Evolutionary conservation across 1,284 basidiomycete species (phyloP).

Genomic region (Coniferiporia weirii): DNA sequence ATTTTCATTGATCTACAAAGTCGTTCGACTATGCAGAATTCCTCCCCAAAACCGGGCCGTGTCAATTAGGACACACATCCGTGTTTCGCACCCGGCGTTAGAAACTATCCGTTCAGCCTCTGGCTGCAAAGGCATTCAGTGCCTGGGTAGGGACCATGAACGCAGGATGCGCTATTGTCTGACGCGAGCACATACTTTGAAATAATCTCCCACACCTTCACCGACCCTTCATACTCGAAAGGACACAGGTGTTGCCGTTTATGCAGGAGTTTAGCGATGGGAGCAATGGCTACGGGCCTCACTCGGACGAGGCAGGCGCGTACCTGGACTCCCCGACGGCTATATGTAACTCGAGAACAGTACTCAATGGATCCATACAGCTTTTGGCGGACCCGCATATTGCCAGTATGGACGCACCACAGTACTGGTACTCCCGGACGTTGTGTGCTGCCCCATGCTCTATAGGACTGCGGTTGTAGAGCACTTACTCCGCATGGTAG

Average conservation of each 20-base stretch:
- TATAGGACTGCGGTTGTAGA: slow-evolving; percentile 43
- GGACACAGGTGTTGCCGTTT: slow-evolving; percentile 43
- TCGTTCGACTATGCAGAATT: slow-evolving; percentile 41
- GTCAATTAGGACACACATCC: slow-evolving; percentile 45
- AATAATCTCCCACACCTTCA: slow-evolving; percentile 13
- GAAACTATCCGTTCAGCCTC: slow-evolving; percentile 32
- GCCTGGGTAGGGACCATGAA: slow-evolving; percentile 20
- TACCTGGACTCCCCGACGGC: slow-evolving; percentile 28
- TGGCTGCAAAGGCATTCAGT: slow-evolving; percentile 28
- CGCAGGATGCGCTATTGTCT: slow-evolving; percentile 13
- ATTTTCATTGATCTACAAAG: slow-evolving; percentile 45
- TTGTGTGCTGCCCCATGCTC: slow-evolving; percentile 57
- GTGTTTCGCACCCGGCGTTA: slow-evolving; percentile 36
- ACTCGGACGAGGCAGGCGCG: slow-evolving; percentile 41
- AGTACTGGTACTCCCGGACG: slow-evolving; percentile 54
- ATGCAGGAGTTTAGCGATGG: slow-evolving; percentile 42
- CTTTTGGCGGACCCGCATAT: slow-evolving; percentile 31
- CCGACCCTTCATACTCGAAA: slow-evolving; percentile 31
- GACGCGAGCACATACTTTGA: slow-evolving; percentile 28
- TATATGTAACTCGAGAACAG: slow-evolving; percentile 31
- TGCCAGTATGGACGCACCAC: slow-evolving; percentile 39
- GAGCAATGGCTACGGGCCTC: slow-evolving; percentile 46
- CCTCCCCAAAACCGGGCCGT: slow-evolving; percentile 47
- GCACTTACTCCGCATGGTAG: slow-evolving; percentile 61
- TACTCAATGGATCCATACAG: slow-evolving; percentile 31